Base-by-base conservation (phyloP, 805 yeast genomes). In the Candida corydali region DNA sequence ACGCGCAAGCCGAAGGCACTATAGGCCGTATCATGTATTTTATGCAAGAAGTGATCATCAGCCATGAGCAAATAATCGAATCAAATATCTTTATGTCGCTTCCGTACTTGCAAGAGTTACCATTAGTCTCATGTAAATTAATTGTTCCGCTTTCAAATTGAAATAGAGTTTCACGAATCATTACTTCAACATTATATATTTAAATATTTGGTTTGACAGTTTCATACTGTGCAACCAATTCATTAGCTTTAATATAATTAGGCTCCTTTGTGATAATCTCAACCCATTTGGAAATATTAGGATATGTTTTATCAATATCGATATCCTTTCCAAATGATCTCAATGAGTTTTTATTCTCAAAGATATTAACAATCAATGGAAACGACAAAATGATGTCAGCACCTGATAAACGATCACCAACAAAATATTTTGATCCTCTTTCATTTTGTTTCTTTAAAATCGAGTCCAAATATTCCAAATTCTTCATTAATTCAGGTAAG, bases 311-410 rank as follows among this genome's bases (percentile, higher is more conserved):
- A 8, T 29, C n/a, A 8, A 45, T 14, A 23, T 45, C 44, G 6
- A 29, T 10, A 16, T 26, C 12, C 4, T 25, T 29, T 4, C 42
- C 46, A 26, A 51, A 27, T 1, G 32, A 12, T 17, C 20, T 26
- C 8, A 34, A 25, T 12, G 20, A n/a, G 9, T 19, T 11, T 16
- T 53, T 52, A 39, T 56, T 51, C 26, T 50, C 57, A 32, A 57
- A 60, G 0, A 60, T 35, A 35, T 57, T 59, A 30, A 39, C 56
- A 50, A 33, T 49, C 47, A 63, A 26, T 0, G 81, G 80, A 57
- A 70, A 78, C 0, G 63, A 52, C 44, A 78, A 54, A 36, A 78
- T 66, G 37, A 82, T 69, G 44, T 77, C 82, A 7, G 81, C 82
- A 3, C 60, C 80, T 12, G 77, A 63, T n/a, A 76, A 51, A 42